Base-by-base conservation (phyloP, 192 early-diverging fungal genomes). In the Coemansia sp. region DNA sequence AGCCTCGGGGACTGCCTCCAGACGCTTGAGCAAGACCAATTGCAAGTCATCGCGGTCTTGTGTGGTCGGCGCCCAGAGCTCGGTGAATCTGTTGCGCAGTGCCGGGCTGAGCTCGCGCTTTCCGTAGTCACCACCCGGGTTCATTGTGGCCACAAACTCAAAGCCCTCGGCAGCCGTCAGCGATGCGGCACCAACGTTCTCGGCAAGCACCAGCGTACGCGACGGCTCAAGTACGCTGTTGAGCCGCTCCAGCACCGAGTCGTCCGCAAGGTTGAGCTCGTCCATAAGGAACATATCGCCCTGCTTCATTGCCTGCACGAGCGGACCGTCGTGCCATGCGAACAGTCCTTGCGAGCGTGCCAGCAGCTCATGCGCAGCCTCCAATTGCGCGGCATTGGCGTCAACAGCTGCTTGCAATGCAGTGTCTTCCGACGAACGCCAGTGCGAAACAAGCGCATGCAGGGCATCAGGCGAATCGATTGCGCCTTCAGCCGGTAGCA, bases 51-150 rank as follows among this genome's bases (percentile, higher is more conserved):
- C 86, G 31, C 77, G 71, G 78, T 92, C 91, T 0, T 86, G 84
- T 3, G 96, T 89, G n/a, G 88, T 77, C 6, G 94, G 93, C 2
- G 95, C 94, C 97, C 97, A 99, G 23, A 99, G 87, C 74, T 99
- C 97, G 6, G 95, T 97, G 65, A 99, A 99, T 55, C 97, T 89
- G 79, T 99, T 99, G 39, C 97, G 87, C 57, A 99, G 86, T 7
- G 97, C 97, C 35, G 97, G 97, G 12, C 92, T 94, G 16, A 99
- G 86, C 74, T 99, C 97, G 69, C 96, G 96, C 80, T 99, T 99
- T 42, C 97, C 97, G 73, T 95, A 97, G 75, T 99, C 97, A 48
- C 97, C 97, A 37, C 97, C 97, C 4, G 97, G 97, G 77, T 99
- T 99, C 97, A 99, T 99, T 3, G 97, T 99, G 2, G 97, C 95